Conservation (phyloP, 306 rosid genomes). For the Psophocarpus tetragonolobus region DNA sequence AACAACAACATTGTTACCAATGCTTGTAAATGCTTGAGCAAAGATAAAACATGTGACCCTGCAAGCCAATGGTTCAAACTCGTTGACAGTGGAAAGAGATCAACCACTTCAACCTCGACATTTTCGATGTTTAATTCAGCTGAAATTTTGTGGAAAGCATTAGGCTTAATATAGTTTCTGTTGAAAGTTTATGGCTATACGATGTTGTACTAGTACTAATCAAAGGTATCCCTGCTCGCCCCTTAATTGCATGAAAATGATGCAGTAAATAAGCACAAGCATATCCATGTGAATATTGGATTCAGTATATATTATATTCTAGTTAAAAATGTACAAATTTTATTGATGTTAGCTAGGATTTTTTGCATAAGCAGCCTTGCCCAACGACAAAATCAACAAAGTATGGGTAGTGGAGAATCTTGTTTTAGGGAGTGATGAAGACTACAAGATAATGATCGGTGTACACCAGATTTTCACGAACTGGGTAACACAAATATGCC, state of each 20-base stretch:
- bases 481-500: background rate
- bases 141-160: slow-evolving; percentile 18
- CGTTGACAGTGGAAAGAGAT: slow-evolving; percentile 54
- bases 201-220: background rate
- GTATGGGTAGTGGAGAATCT: background rate
- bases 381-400: background rate
- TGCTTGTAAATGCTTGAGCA: slow-evolving; percentile 67
- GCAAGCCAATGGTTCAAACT: slow-evolving; percentile 86
- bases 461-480: background rate
- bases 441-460: background rate
- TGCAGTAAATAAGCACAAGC: background rate
- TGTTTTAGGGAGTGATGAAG: background rate
- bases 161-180: background rate
- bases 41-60: slow-evolving; percentile 63
- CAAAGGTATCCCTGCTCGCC: background rate
- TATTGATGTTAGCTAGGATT: background rate
- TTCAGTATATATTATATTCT: background rate
- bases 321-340: background rate
- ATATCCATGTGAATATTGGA: background rate
- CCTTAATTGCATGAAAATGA: background rate
- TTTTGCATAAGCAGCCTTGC: background rate
- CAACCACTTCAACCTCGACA: slow-evolving; percentile 4
- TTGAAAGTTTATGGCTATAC: background rate
- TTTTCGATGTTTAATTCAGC: slow-evolving; percentile 32
- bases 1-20: slow-evolving; percentile 58